Evolutionary conservation across 73 alveolate species (phyloP), one percentile per base, ranked within the genome.

Genomic region (Breviolum minutum): DNA sequence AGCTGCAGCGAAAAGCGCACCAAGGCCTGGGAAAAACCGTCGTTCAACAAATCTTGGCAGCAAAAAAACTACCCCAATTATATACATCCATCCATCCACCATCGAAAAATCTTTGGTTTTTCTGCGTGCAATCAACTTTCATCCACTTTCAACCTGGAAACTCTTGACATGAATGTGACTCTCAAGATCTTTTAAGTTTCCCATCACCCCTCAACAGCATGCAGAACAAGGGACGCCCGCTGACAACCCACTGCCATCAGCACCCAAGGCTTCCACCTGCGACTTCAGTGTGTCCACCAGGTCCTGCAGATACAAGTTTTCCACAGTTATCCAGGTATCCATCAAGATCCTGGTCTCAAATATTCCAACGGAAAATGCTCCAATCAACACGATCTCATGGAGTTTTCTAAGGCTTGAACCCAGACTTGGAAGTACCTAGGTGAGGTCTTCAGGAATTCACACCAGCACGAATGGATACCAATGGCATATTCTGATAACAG

Each of bases 341-440:
- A 63, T 9, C 64, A 2, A 77, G 87, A 27, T 27, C 26, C 24
- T 11, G 64, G 29, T 30, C 66, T 79, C 62, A 14, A 14, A 14
- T 17, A 14, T 68, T 14, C n/a, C 77, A 68, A 22, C n/a, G 77
- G 24, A 14, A 68, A 14, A 22, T 17, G 77, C 17, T 68, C 6
- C 1, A 68, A 68, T 68, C 77, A 4, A 4, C 77, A 17, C 77
- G n/a, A 68, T 68, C 77, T 68, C 77, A 68, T 68, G 54, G 54
- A 40, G 54, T 40, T 40, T 40, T 24, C 13, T 84, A 26, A 86
- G 94, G 60, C 40, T 0, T 79, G 81, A 68, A 73, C 98, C 98
- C 98, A 92, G 69, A 92, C 84, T 81, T 92, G 98, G 98, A 92
- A 92, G 90, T 92, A 92, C 98, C 98, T 92, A 16, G 62, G 87